Conservation (phyloP, 495 filamentous ascomycete genomes). For the Talaromyces trachyspermus region DNA sequence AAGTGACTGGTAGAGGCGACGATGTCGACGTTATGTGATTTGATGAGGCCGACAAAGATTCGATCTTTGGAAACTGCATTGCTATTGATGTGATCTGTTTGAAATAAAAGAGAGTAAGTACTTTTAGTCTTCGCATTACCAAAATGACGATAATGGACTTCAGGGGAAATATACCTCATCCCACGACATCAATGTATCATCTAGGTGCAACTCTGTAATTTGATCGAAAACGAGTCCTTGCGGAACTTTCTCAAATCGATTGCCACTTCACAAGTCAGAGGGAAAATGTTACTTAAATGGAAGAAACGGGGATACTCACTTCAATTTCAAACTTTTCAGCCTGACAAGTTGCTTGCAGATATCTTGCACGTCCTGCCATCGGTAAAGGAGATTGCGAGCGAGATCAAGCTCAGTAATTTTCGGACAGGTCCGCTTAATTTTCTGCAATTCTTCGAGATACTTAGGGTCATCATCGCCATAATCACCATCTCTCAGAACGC, state of each 20-base stretch:
- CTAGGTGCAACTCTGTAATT: slow-evolving; percentile 63
- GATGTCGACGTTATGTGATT: slow-evolving; percentile 40
- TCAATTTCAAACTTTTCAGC: slow-evolving; percentile 59
- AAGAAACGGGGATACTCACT: slow-evolving; percentile 42
- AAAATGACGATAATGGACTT: too few species aligned
- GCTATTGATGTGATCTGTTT: slow-evolving; percentile 30
- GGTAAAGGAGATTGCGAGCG: slow-evolving; percentile 72
- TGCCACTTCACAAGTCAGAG: slow-evolving; percentile 50
- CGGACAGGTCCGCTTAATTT: slow-evolving; percentile 34
- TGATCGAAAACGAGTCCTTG: slow-evolving; percentile 40
- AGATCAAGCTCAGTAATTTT: slow-evolving; percentile 79
- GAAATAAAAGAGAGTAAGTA: slow-evolving; percentile 9
- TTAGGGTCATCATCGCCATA: slow-evolving; percentile 25
- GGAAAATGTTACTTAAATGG: slow-evolving; percentile 7
- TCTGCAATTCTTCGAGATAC: slow-evolving; percentile 14
- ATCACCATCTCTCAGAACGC: slow-evolving; percentile 22
- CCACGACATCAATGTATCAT: slow-evolving; percentile 67
- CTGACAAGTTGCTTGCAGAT: slow-evolving; percentile 61
- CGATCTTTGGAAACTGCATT: slow-evolving; percentile 52
- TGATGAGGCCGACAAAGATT: slow-evolving; percentile 46
- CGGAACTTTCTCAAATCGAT: slow-evolving; percentile 55
- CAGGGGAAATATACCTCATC: slow-evolving; percentile 50
- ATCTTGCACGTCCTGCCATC: slow-evolving; percentile 52
- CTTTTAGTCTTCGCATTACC: neutral
- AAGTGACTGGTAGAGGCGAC: slow-evolving; percentile 31